A percentile compares a stretch with the other conserved stretches of the same genome.
Conservation (phyloP, 139 green algal genomes). For the Asterochloris sp. region DNA sequence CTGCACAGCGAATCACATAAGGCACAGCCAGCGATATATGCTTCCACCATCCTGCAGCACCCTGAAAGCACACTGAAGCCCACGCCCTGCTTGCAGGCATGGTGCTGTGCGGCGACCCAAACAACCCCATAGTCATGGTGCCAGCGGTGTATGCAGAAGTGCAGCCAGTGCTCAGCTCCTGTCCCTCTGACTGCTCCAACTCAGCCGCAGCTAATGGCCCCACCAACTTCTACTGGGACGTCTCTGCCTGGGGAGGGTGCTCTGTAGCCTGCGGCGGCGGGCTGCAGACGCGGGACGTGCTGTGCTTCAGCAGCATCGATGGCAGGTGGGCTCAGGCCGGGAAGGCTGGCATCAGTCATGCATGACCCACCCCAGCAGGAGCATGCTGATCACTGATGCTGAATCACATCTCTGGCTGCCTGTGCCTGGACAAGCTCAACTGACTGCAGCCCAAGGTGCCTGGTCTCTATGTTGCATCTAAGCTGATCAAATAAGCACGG, state of each 20-base stretch:
- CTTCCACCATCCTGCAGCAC: not conserved
- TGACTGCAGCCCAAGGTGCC: not conserved
- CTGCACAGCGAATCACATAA: not conserved
- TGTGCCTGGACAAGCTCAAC: not conserved
- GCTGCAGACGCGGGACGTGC: slow-evolving; percentile 2
- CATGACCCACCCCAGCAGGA: no score
- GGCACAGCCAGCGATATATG: not conserved
- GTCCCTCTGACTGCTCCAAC: slow-evolving; percentile 8
- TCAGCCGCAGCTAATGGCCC: slow-evolving; percentile 4
- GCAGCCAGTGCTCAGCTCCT: not conserved
- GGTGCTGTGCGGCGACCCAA: slow-evolving; percentile 1
- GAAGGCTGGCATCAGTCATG: no score
- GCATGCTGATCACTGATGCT: not conserved
- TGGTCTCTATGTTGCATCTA: not conserved
- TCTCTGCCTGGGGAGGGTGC: slow-evolving; percentile 19
- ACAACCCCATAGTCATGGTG: not conserved
- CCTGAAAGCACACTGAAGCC: not conserved
- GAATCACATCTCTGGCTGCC: no score
- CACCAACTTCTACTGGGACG: slow-evolving; percentile 22
- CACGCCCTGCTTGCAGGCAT: not conserved
- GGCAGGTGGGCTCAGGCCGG: slow-evolving; percentile 1
- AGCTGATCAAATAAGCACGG: not conserved
- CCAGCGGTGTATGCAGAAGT: not conserved
- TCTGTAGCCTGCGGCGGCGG: slow-evolving; percentile 17
- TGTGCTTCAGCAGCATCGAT: slow-evolving; percentile 18